These are phyloP conservation scores for Trichoderma arundinaceum DNA, from an alignment of 2,329 filamentous ascomycete genomes.

Conservation along the genomic window DNA sequence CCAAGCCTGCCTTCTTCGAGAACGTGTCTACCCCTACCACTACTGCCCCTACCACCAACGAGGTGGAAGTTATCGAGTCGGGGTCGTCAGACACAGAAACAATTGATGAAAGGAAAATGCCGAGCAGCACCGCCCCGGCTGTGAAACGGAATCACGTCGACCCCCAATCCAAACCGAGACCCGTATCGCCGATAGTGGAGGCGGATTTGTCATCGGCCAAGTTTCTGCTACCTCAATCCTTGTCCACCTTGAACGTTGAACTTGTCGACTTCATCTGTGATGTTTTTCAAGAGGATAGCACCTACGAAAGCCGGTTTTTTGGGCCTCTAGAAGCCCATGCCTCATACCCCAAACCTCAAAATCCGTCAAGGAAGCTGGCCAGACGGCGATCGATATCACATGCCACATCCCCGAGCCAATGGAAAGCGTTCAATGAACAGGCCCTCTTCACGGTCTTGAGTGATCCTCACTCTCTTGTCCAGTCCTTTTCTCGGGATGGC, in stretches of 20 bases:
- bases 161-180: conserved; percentile 18
- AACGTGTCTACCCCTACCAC: conserved; percentile 43
- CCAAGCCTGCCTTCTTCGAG: conserved; percentile 48
- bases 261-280: conserved; percentile 66
- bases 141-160: conserved; percentile 27
- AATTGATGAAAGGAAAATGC: conserved; percentile 25
- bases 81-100: conserved; percentile 36
- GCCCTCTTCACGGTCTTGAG: conserved; percentile 68
- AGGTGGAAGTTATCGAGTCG: conserved; percentile 33
- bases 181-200: conserved; percentile 9
- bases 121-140: conserved; percentile 39
- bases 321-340: conserved; percentile 42
- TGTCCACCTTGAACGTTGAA: conserved; percentile 60
- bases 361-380: conserved; percentile 28
- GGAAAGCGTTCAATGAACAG: conserved; percentile 67
- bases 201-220: conserved; percentile 12
- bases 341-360: conserved; percentile 32
- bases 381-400: conserved; percentile 28
- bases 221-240: conserved; percentile 59
- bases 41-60: background rate
- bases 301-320: conserved; percentile 55
- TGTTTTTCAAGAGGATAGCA: conserved; percentile 62
- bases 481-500: conserved; percentile 61
- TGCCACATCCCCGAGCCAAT: conserved; percentile 48
- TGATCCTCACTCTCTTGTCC: conserved; percentile 59